Percentiles rank a stretch among this genome's conserved stretches.
phyloP scores from a whole-genome alignment of 1,284 basidiomycete species.

The Kwoniella shivajii region DNA sequence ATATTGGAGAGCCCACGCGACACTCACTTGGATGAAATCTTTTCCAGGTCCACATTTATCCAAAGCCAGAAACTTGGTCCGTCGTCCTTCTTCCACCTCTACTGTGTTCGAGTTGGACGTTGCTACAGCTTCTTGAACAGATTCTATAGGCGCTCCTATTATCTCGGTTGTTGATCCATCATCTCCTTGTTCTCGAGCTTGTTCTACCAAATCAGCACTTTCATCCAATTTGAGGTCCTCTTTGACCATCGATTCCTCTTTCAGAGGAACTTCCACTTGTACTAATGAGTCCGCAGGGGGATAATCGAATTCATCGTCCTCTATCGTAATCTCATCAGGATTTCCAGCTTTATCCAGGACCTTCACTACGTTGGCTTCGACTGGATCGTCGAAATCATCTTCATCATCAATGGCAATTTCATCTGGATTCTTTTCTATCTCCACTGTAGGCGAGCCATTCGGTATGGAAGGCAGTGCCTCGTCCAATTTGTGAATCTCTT shows the following conservation, averaged over 20 bases:
- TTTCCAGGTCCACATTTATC: constrained; percentile 86
- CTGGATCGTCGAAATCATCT: constrained; percentile 31
- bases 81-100: constrained; percentile 26
- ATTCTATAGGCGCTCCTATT: constrained; percentile 17
- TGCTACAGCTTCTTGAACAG: constrained; percentile 6
- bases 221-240: constrained; percentile 21
- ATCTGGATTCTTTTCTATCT: constrained; percentile 18
- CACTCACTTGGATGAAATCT: constrained; percentile 80
- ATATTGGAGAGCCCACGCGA: no score
- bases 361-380: constrained; percentile 10
- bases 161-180: constrained; percentile 19
- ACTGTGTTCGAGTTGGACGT: neutral
- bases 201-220: constrained; percentile 41
- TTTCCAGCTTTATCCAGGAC: constrained; percentile 15
- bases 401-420: constrained; percentile 46
- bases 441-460: neutral
- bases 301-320: constrained; percentile 38
- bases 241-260: neutral
- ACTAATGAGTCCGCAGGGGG: neutral
- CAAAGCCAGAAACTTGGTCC: constrained; percentile 83
- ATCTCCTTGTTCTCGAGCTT: constrained; percentile 17
- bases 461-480: constrained; percentile 9
- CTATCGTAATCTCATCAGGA: constrained; percentile 68
- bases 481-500: constrained; percentile 1
- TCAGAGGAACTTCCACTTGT: neutral